Percentiles rank a stretch among this genome's conserved stretches.
phyloP scores from a whole-genome alignment of 2,329 filamentous ascomycete species.

The Teratosphaeria zuluensis region DNA sequence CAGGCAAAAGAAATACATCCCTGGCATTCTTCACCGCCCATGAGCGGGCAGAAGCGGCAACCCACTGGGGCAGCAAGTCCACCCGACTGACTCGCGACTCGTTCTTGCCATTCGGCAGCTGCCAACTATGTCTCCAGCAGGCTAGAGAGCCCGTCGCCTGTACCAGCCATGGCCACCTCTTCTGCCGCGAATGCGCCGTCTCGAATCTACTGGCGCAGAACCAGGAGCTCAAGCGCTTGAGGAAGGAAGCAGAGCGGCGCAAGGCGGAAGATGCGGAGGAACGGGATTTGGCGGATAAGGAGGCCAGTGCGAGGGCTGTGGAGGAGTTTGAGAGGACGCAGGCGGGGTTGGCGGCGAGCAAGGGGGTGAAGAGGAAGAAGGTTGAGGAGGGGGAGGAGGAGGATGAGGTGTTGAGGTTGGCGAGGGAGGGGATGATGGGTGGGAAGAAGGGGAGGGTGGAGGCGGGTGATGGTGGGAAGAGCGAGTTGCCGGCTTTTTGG shows the following conservation, averaged over 20 bases:
- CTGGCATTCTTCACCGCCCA: constrained; percentile 89
- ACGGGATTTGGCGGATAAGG: constrained; percentile 52
- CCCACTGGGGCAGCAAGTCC: constrained; percentile 69
- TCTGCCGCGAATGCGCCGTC: constrained; percentile 90
- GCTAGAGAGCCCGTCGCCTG: constrained; percentile 79
- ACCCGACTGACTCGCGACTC: constrained; percentile 84
- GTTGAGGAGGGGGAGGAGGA: constrained; percentile 64
- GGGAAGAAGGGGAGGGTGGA: constrained; percentile 59
- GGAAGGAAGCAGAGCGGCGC: constrained; percentile 51
- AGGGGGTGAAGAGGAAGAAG: constrained; percentile 66
- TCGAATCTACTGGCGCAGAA: constrained; percentile 84
- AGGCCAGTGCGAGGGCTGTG: constrained; percentile 61
- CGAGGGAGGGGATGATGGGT: constrained; percentile 51
- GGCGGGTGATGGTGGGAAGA: constrained; percentile 44
- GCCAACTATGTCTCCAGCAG: constrained; percentile 73
- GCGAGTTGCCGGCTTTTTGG: constrained; percentile 85
- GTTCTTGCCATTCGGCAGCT: constrained; percentile 84
- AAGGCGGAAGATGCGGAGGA: constrained; percentile 55
- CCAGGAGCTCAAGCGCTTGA: constrained; percentile 77
- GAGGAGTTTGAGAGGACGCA: constrained; percentile 78
- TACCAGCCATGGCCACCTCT: constrained; percentile 67
- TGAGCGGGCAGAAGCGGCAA: constrained; percentile 73
- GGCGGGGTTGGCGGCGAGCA: constrained; percentile 42
- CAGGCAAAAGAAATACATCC: constrained; percentile 74
- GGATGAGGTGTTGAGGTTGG: constrained; percentile 62